phyloP scores from a whole-genome alignment of 768 basidiomycete species.

The Sporobolomyces pararoseus region DNA sequence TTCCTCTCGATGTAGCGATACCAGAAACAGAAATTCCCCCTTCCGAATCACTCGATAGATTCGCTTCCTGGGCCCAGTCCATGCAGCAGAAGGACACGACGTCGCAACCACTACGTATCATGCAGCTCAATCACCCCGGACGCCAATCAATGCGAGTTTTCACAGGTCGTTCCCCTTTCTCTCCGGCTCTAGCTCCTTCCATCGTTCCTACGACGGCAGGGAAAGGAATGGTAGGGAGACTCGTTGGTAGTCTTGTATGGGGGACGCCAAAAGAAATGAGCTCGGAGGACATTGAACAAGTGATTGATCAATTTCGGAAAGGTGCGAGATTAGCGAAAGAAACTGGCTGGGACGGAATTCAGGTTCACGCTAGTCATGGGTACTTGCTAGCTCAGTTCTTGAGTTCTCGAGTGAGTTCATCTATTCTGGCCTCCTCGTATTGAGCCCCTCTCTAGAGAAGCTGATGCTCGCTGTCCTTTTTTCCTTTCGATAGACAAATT shows the following conservation, averaged over 20 bases:
- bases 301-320: slow-evolving; percentile 62
- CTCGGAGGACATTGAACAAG: slow-evolving; percentile 59
- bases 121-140: slow-evolving; percentile 76
- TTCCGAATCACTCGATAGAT: neutral
- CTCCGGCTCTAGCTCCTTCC: slow-evolving; percentile 68
- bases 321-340: slow-evolving; percentile 64
- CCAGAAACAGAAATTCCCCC: slow-evolving; percentile 1
- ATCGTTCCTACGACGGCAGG: slow-evolving; percentile 48
- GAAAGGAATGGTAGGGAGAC: slow-evolving; percentile 48
- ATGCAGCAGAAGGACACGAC: neutral
- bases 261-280: slow-evolving; percentile 64
- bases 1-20: slow-evolving; percentile 47
- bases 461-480: too few relatives aligned
- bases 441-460: too few relatives aligned
- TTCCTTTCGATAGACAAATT: slow-evolving; percentile 60
- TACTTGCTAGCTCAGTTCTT: slow-evolving; percentile 78
- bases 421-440: too few relatives aligned
- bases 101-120: slow-evolving; percentile 57
- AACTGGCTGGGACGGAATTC: slow-evolving; percentile 78
- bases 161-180: slow-evolving; percentile 63
- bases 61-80: slow-evolving; percentile 9
- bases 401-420: slow-evolving; percentile 60
- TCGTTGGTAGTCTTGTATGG: slow-evolving; percentile 58
- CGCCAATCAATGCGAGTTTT: slow-evolving; percentile 74
- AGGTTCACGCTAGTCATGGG: slow-evolving; percentile 80